phyloP scores from a whole-genome alignment of 1,284 basidiomycete species.

The Pterulicium gracile region DNA sequence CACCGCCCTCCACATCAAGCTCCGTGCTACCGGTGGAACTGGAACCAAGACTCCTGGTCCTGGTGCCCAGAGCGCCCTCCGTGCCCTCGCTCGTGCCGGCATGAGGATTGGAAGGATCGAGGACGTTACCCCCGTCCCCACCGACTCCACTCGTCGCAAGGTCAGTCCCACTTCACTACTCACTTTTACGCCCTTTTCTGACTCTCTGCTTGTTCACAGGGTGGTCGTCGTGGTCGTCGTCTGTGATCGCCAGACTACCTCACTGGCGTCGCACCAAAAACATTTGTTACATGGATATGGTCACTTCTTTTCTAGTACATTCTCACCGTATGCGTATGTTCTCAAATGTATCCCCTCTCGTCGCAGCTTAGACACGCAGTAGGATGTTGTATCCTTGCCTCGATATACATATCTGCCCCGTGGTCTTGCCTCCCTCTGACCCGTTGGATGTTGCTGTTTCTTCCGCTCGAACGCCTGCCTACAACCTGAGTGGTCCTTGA shows the following conservation, averaged over 20 bases:
- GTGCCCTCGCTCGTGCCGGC: constrained; percentile 96
- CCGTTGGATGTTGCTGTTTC: not conserved
- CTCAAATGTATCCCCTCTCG: not conserved
- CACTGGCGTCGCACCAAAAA: not conserved
- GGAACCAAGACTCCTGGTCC: constrained; percentile 99
- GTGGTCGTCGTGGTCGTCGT: constrained; percentile 99
- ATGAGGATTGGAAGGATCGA: constrained; percentile 99
- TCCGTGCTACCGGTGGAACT: constrained; percentile 96
- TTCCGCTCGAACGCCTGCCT: not conserved
- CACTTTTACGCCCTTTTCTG: constrained; percentile 7
- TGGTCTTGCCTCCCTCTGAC: constrained; percentile 17
- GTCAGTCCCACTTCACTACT: constrained; percentile 22
- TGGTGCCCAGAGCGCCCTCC: constrained; percentile 96
- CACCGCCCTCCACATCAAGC: constrained; percentile 95
- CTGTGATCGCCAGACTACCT: constrained; percentile 43
- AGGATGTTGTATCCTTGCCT: not conserved
- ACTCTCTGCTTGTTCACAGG: constrained; percentile 34
- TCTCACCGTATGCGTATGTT: not conserved
- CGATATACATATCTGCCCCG: constrained; percentile 11
- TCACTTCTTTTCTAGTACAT: not conserved
- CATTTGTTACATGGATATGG: not conserved
- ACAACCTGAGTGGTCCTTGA: too few species aligned
- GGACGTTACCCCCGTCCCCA: constrained; percentile 94
- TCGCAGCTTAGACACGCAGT: constrained; percentile 2
- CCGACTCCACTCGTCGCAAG: constrained; percentile 96